phyloP scores from a whole-genome alignment of 805 yeast genomes.

The Candida lessepsii region DNA sequence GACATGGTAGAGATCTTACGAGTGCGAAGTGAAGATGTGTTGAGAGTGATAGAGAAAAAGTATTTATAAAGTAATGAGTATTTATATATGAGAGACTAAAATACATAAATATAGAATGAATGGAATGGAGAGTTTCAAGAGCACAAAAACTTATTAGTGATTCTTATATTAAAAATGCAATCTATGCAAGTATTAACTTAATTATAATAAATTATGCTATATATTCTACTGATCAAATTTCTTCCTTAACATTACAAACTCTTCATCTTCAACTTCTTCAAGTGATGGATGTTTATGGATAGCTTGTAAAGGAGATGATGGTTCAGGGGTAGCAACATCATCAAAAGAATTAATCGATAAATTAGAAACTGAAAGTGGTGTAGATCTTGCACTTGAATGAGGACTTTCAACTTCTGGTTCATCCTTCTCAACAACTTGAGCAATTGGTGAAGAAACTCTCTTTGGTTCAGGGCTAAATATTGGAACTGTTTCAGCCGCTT shows the following conservation, averaged over 20 bases:
- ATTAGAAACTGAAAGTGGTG: conserved; percentile 12
- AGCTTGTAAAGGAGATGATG: conserved; percentile 9
- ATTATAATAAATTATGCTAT: too few relatives aligned
- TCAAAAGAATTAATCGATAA: conserved; percentile 8
- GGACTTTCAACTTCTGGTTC: conserved; percentile 15
- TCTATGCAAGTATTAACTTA: too few relatives aligned
- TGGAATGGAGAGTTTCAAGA: too few relatives aligned
- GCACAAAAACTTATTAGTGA: too few relatives aligned
- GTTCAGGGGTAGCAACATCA: conserved; percentile 12
- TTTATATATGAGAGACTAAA: too few relatives aligned
- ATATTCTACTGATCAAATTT: conserved; percentile 27
- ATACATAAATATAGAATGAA: too few relatives aligned
- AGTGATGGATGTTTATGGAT: conserved; percentile 29
- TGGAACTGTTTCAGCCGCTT: conserved; percentile 1
- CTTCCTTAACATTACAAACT: conserved; percentile 39
- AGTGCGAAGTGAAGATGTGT: too few relatives aligned
- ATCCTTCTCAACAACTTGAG: conserved; percentile 12
- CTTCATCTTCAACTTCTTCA: conserved; percentile 37
- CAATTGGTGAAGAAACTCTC: conserved; percentile 10
- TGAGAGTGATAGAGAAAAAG: not conserved
- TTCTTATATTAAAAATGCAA: too few relatives aligned
- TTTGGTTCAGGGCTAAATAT: conserved; percentile 8
- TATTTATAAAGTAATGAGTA: too few relatives aligned
- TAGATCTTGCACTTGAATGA: conserved; percentile 8
- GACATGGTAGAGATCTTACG: conserved; percentile 19